Evolutionary conservation across 1,284 basidiomycete species (phyloP), one percentile per base, ranked within the genome.

Genomic region (Microbotryum intermedium): DNA sequence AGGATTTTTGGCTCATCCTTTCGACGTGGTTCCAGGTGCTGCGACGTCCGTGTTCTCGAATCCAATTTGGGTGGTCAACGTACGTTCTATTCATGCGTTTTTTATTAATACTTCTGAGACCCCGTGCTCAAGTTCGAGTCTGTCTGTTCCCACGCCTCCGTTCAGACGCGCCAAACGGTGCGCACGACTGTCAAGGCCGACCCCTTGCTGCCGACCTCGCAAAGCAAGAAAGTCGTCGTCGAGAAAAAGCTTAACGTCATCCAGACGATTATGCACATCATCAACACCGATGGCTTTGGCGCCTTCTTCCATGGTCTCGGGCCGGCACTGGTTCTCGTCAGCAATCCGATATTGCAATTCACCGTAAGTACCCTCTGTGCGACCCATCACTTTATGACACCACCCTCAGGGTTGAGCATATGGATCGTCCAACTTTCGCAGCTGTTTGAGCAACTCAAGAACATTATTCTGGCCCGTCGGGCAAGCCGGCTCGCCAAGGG

Each of bases 291-390:
- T 71, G 94, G 94, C 13, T 69, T 84, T 23, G 74, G 80, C 23
- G 93, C 86, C 1, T 87, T 99, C 72, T 97, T 89, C 87, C 82
- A 91, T 56, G 95, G 95, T n/a, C 82, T 99, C 46, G 91, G 92
- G 0, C 93, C 95, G 3, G 93, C 94, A 20, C 79, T 98, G 55
- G 82, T 93, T 42, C 80, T 98, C 49, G 93, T 97, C 69, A 83
- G 92, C 71, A 99, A 99, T 75, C 95, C 95, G 9, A 88, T 99
- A 42, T 80, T 98, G 47, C 82, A 82, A 73, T 70, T 67, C 60
- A 71, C 69, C 21, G 77, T 77, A 43, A 53, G 74, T 63, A 3
- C 13, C 20, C 20, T 18, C 18, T 25, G 21, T 25, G 45, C 53
- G 2, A 11, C 47, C 43, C 45, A n/a, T 30, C n/a, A 2, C 28